A percentile compares a stretch with the other conserved stretches of the same genome.
These are phyloP conservation scores for Friedmanniomyces endolithicus DNA, from an alignment of 495 filamentous ascomycete species.

Conservation along the genomic window DNA sequence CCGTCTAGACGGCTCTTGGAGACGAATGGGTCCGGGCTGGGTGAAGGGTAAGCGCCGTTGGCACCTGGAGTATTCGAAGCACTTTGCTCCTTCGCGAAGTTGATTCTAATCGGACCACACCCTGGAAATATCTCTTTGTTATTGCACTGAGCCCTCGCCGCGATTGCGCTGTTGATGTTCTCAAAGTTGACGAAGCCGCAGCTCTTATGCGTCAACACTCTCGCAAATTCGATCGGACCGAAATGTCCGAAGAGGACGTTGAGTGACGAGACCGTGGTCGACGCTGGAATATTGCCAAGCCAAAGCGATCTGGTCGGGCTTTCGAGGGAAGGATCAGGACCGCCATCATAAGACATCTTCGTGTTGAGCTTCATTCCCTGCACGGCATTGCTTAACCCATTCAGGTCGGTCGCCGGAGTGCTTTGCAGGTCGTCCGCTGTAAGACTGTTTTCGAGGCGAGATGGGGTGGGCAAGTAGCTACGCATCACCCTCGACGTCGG, in stretches of 20 bases:
- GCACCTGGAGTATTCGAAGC: conserved; percentile 74
- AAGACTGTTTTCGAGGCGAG: conserved; percentile 73
- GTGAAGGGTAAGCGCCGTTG: conserved; percentile 73
- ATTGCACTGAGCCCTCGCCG: conserved; percentile 74
- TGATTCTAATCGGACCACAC: conserved; percentile 85
- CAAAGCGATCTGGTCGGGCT: conserved; percentile 86
- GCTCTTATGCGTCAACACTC: conserved; percentile 96
- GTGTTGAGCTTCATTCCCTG: conserved; percentile 63
- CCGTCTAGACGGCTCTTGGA: conserved; percentile 27
- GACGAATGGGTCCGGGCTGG: conserved; percentile 75
- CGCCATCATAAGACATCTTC: conserved; percentile 26
- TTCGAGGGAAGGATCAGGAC: conserved; percentile 69
- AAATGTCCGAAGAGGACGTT: conserved; percentile 86
- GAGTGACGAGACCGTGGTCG: conserved; percentile 84
- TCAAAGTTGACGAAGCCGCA: conserved; percentile 99
- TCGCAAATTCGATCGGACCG: conserved; percentile 79
- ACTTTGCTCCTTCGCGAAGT: conserved; percentile 91
- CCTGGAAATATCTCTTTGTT: conserved; percentile 98
- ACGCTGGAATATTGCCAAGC: conserved; percentile 97
- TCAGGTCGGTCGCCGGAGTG: conserved; percentile 60
- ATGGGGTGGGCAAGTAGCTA: conserved; percentile 67
- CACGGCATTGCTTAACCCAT: conserved; percentile 60
- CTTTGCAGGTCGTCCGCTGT: conserved; percentile 65
- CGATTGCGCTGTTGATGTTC: conserved; percentile 72
- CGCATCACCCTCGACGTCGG: conserved; percentile 61